Evolutionary conservation across 2,329 filamentous ascomycete genomes (phyloP).

Genomic region (Alternaria consortialis): DNA sequence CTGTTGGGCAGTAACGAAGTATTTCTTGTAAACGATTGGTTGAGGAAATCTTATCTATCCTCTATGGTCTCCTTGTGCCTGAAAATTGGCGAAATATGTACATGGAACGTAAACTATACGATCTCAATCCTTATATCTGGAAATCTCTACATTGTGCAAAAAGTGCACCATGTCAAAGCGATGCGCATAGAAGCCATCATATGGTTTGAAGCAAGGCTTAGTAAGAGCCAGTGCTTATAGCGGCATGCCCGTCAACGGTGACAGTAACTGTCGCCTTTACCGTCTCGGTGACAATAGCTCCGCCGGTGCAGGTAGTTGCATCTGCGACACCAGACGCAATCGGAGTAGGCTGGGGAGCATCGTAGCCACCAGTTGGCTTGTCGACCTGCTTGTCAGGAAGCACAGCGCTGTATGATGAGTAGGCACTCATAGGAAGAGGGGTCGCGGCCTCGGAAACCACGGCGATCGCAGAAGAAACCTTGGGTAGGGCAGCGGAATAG

Average conservation of each 20-base stretch:
- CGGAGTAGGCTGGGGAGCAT: slow-evolving; percentile 8
- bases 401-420: slow-evolving; percentile 18
- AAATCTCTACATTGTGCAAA: rapidly evolving
- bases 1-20: too few species aligned
- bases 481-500: slow-evolving; percentile 4
- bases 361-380: slow-evolving; percentile 2
- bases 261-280: slow-evolving; percentile 39
- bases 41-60: neutral
- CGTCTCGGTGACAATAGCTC: slow-evolving; percentile 28
- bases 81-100: slow-evolving; percentile 7
- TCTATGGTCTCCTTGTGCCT: slow-evolving; percentile 2
- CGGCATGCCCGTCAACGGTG: slow-evolving; percentile 23
- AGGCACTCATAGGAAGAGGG: slow-evolving; percentile 3
- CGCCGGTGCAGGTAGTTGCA: slow-evolving; percentile 19
- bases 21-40: neutral
- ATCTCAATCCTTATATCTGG: neutral
- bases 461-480: neutral
- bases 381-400: slow-evolving; percentile 22
- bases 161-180: neutral
- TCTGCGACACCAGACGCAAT: slow-evolving; percentile 12
- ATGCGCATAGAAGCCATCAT: neutral
- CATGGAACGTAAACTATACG: slow-evolving; percentile 8
- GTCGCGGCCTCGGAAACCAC: slow-evolving; percentile 12
- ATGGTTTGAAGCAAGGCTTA: neutral
- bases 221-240: slow-evolving; percentile 10